These are phyloP conservation scores for Beauveria caledonica DNA, from an alignment of 2,329 filamentous ascomycete species.

Conservation along the genomic window DNA sequence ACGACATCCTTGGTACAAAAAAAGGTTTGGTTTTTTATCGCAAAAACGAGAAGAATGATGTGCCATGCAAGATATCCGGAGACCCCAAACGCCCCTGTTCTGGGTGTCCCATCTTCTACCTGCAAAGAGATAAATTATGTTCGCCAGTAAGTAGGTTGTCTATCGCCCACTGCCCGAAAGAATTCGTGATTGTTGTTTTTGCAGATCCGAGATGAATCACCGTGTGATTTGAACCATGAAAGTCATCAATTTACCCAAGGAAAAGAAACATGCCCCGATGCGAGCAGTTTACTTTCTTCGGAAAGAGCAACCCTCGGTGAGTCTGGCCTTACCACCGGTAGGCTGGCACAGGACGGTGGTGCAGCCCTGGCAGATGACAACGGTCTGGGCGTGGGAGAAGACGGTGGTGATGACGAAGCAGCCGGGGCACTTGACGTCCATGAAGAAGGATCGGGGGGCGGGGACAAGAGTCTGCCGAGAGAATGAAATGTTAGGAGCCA, in stretches of 20 bases:
- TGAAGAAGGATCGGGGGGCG: constrained; percentile 98
- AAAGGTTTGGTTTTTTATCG: constrained; percentile 21
- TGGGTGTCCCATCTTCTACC: constrained; percentile 65
- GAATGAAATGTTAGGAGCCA: constrained; percentile 15
- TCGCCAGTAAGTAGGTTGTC: constrained; percentile 36
- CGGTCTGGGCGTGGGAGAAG: constrained; percentile 99
- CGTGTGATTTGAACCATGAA: constrained; percentile 38
- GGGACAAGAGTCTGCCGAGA: constrained; percentile 74
- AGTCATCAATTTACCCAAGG: constrained; percentile 39
- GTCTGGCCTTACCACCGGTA: constrained; percentile 96
- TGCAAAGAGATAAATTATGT: constrained; percentile 43
- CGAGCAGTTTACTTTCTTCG: constrained; percentile 85
- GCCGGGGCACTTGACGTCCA: constrained; percentile 99
- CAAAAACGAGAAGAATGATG: constrained; percentile 39
- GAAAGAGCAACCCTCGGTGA: constrained; percentile 99
- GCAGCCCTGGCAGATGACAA: constrained; percentile 99
- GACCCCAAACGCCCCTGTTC: constrained; percentile 63
- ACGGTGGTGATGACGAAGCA: constrained; percentile 99
- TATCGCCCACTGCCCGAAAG: constrained; percentile 41
- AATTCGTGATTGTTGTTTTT: constrained; percentile 34
- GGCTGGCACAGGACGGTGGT: constrained; percentile 99
- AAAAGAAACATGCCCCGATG: constrained; percentile 37
- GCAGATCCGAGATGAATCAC: constrained; percentile 52
- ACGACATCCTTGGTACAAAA: constrained; percentile 38
- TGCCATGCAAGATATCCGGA: constrained; percentile 76